Conservation (phyloP, 768 basidiomycete species). For the Myochromella boudieri region DNA sequence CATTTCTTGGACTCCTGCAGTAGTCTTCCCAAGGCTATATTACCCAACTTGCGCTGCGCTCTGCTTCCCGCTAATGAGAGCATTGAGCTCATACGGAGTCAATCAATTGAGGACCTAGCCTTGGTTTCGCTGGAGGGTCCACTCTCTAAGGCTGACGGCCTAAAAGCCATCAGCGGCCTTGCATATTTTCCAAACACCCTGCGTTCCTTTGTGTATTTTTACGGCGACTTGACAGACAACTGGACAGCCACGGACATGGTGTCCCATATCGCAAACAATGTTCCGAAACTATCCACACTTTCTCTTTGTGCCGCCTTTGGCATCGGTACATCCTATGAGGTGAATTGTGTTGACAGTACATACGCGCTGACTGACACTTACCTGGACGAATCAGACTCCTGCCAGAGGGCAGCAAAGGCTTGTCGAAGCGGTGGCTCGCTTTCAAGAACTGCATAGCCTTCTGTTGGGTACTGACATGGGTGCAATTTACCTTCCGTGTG, state of each 20-base stretch:
- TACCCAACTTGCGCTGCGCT: neutral
- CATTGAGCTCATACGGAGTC: neutral
- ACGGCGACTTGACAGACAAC: neutral
- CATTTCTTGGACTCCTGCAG: neutral
- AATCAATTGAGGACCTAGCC: neutral
- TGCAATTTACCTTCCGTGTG: neutral
- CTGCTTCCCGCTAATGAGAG: neutral
- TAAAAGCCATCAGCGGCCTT: neutral
- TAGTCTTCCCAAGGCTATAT: neutral
- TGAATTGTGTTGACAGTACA: neutral
- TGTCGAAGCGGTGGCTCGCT: neutral
- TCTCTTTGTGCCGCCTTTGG: neutral
- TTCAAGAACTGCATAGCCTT: neutral
- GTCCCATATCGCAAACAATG: neutral
- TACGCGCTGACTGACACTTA: too few species aligned
- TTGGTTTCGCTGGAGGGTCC: neutral
- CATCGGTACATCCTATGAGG: too few species aligned
- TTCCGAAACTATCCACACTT: neutral
- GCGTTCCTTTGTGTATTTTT: neutral
- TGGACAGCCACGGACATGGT: neutral
- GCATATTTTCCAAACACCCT: neutral
- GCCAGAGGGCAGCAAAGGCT: neutral
- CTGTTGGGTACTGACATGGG: conserved; percentile 1
- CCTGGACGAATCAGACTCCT: neutral
- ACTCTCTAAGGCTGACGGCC: neutral